Conservation (phyloP, 176 grass and related monocot genomes). For the Oryza rufipogon region DNA sequence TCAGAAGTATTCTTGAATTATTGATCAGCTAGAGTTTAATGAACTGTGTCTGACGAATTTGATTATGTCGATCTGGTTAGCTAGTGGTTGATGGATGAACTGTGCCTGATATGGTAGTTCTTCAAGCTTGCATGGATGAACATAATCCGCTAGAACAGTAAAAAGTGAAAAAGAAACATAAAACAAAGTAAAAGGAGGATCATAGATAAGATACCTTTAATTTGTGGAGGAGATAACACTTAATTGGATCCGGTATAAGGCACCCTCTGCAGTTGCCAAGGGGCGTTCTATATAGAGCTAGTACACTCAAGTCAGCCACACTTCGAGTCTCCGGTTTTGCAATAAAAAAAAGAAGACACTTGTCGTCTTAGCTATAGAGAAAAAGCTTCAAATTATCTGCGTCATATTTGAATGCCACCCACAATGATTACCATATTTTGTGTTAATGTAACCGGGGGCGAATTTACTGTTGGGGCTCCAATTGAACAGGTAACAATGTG, state of each 20-base stretch:
- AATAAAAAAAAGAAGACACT: not conserved
- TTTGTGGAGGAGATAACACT: not conserved
- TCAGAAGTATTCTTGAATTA: not conserved
- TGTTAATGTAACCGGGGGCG: not conserved
- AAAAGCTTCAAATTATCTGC: not conserved
- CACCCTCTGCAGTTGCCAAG: not conserved
- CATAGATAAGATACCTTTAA: constrained; percentile 11
- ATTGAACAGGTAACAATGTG: too few relatives aligned
- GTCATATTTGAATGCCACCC: not conserved
- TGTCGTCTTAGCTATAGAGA: not conserved
- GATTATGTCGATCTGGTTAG: not conserved
- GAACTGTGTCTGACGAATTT: not conserved
- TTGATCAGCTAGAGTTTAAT: not conserved
- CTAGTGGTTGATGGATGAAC: too few relatives aligned
- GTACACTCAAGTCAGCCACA: not conserved
- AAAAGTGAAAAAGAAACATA: constrained; percentile 29
- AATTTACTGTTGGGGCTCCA: too few relatives aligned
- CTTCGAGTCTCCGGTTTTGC: not conserved
- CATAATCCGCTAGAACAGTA: constrained; percentile 16
- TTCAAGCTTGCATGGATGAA: not conserved
- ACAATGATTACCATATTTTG: not conserved
- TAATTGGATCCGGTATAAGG: not conserved
- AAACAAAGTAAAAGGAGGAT: not conserved
- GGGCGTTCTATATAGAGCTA: not conserved
- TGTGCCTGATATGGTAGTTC: not conserved